Base-by-base conservation (phyloP, 805 yeast species). In the Metschnikowia gruessii region DNA sequence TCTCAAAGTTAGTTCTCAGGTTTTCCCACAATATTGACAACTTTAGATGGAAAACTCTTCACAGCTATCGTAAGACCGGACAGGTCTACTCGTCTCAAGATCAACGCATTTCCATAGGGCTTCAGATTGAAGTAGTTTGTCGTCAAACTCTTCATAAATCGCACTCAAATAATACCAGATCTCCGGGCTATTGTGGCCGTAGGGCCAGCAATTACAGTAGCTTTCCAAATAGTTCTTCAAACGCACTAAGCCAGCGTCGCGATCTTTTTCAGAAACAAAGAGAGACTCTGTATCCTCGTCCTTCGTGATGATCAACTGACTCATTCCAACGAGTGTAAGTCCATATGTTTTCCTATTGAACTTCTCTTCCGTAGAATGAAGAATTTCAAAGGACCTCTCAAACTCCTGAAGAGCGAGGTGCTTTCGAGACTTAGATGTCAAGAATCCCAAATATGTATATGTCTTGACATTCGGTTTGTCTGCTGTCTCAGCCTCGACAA, bases 91-190 rank as follows among this genome's bases (percentile, higher is more conserved):
- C 53, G 82, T 85, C 57, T 82, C 88, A 51, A 83, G 69, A 53
- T 79, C 81, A 11, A 87, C 77, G 62, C 86, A 76, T 55, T 69
- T 77, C 82, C 88, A 78, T 46, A 86, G 66, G 8, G 83, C 69
- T 21, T 69, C 58, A 26, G 75, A 75, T 50, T 78, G 71, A 17
- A 70, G 64, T 10, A 63, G 50, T 49, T 74, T 74, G 49, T 83
- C 86, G 37, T 77, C 81, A 40, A 77, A 65, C 21, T 59, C 68
- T 51, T 83, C 90, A 60, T 85, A 85, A 18, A 86, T 74, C 52
- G 73, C 64, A 1, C 88, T 78, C 47, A 87, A 68, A 45, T 76
- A 76, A 77, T 80, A 83, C 85, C 91, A 85, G 11, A 84, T 72
- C 61, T 88, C 96, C 2, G 73, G 52, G 40, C 58, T 58, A 51